These are phyloP conservation scores for Pezicula radicicola DNA, from an alignment of 2,329 filamentous ascomycete genomes.

Conservation along the genomic window DNA sequence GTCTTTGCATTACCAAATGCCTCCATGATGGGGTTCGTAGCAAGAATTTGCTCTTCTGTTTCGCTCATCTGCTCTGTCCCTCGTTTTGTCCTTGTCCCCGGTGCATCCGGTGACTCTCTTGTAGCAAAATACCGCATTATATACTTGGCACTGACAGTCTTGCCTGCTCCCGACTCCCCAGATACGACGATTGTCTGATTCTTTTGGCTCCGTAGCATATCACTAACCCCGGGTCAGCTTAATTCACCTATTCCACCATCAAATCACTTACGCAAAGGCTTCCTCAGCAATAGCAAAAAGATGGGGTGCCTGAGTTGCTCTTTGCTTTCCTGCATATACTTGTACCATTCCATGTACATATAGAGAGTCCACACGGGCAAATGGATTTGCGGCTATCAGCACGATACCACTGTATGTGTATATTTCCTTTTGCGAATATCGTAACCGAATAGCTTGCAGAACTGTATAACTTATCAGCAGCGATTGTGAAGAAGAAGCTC, in stretches of 20 bases:
- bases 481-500: constrained; percentile 1
- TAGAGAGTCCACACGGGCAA: constrained; percentile 93
- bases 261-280: constrained; percentile 77
- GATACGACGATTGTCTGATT: constrained; percentile 99
- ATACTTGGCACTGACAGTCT: constrained; percentile 99
- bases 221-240: constrained; percentile 53
- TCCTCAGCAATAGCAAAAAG: constrained; percentile 98
- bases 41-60: constrained; percentile 96
- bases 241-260: constrained; percentile 1
- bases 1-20: constrained; percentile 99
- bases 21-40: constrained; percentile 99
- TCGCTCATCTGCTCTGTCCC: constrained; percentile 86
- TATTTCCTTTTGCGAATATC: constrained; percentile 97
- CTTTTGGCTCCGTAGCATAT: constrained; percentile 93
- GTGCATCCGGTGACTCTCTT: constrained; percentile 87
- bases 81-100: constrained; percentile 71
- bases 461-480: constrained; percentile 51
- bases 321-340: constrained; percentile 94
- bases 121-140: constrained; percentile 99
- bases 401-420: constrained; percentile 99
- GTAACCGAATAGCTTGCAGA: constrained; percentile 92
- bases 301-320: constrained; percentile 95
- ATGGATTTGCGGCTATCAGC: constrained; percentile 96
- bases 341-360: constrained; percentile 99
- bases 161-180: constrained; percentile 96